These are phyloP conservation scores for Colletotrichum zoysiae DNA, from an alignment of 2,329 filamentous ascomycete species.

Conservation along the genomic window DNA sequence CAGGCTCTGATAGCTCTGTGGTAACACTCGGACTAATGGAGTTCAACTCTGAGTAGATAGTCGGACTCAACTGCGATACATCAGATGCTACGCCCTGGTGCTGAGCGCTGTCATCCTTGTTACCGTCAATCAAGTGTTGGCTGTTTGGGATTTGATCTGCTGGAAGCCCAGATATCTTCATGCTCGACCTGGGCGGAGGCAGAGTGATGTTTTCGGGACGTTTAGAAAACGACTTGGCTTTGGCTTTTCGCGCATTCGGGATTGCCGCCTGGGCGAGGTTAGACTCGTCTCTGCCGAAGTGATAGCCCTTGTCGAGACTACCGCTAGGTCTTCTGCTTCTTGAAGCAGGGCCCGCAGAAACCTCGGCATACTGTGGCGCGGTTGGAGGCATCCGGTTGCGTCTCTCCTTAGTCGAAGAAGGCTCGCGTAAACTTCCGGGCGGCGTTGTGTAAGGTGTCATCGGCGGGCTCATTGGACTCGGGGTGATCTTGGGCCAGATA, in stretches of 20 bases:
- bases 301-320: slow-evolving; percentile 20
- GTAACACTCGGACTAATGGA: slow-evolving; percentile 53
- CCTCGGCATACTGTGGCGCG: slow-evolving; percentile 35
- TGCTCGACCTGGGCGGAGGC: slow-evolving; percentile 17
- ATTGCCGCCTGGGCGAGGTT: neutral
- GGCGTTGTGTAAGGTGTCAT: slow-evolving; percentile 39
- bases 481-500: slow-evolving; percentile 40
- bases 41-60: slow-evolving; percentile 37
- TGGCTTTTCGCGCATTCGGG: slow-evolving; percentile 4
- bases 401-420: slow-evolving; percentile 19
- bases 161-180: slow-evolving; percentile 11
- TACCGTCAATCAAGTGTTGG: slow-evolving; percentile 29
- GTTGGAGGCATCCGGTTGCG: slow-evolving; percentile 17
- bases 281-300: neutral
- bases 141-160: neutral
- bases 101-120: slow-evolving; percentile 36
- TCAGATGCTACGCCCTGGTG: slow-evolving; percentile 19
- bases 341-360: slow-evolving; percentile 29
- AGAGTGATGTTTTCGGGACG: slow-evolving; percentile 35
- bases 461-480: slow-evolving; percentile 34
- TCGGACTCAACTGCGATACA: slow-evolving; percentile 30
- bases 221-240: slow-evolving; percentile 2
- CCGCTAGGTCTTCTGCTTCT: slow-evolving; percentile 26
- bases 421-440: slow-evolving; percentile 28
- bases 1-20: slow-evolving; percentile 48